phyloP scores from a whole-genome alignment of 345 rosid genomes.

The Eutrema heterophyllum region DNA sequence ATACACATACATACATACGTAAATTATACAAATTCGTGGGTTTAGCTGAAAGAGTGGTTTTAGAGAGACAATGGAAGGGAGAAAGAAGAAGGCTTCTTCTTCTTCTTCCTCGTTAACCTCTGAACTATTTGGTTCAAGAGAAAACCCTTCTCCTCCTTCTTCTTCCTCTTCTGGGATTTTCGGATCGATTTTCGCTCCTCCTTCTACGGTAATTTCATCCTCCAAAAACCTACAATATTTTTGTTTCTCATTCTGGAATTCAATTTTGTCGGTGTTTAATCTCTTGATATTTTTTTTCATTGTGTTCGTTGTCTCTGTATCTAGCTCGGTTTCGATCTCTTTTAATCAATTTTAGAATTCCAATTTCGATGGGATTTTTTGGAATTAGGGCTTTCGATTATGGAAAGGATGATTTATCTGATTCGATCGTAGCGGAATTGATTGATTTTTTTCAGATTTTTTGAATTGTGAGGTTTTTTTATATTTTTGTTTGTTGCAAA shows the following conservation, averaged over 20 bases:
- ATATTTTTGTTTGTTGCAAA: not conserved
- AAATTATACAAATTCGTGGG: slow-evolving; percentile 4
- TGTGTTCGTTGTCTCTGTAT: not conserved
- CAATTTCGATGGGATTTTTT: not conserved
- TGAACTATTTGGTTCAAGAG: slow-evolving; percentile 69
- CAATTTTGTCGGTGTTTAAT: not conserved
- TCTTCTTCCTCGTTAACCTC: slow-evolving; percentile 49
- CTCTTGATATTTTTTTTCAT: not conserved
- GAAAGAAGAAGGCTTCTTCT: slow-evolving; percentile 34
- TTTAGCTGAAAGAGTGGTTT: slow-evolving; percentile 19
- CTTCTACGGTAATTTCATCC: slow-evolving; percentile 40
- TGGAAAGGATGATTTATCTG: not conserved
- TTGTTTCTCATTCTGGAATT: not conserved
- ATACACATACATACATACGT: not conserved
- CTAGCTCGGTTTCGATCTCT: not conserved
- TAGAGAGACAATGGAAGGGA: slow-evolving; percentile 50
- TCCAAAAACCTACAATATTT: not conserved
- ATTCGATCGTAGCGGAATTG: not conserved
- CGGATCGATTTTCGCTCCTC: slow-evolving; percentile 58
- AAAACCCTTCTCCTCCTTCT: slow-evolving; percentile 27
- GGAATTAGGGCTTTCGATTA: slow-evolving; percentile 15
- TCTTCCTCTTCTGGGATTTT: slow-evolving; percentile 53
- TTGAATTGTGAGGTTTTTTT: not conserved
- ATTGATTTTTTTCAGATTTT: not conserved
- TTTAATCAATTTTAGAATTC: not conserved